Evolutionary conservation across 1,139 yeast species (phyloP).

Genomic region (Geotrichum klebahnii): DNA sequence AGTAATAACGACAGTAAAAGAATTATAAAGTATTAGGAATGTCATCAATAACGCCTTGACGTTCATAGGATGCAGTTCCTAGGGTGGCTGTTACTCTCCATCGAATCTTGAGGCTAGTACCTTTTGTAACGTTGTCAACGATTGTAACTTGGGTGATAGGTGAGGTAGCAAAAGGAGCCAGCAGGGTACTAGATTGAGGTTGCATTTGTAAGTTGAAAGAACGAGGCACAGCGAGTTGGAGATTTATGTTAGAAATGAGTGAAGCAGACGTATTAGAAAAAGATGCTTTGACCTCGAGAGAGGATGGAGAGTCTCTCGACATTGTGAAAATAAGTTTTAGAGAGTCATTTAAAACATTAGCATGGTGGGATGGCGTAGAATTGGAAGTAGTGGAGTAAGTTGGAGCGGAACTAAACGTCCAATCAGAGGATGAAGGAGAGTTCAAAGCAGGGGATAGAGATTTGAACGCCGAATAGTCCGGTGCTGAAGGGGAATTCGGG

Average conservation of each 20-base stretch:
- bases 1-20: not conserved
- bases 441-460: constrained; percentile 16
- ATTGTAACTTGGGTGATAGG: constrained; percentile 57
- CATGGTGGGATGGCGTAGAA: constrained; percentile 10
- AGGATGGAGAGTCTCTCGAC: constrained; percentile 40
- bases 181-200: constrained; percentile 60
- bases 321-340: constrained; percentile 50
- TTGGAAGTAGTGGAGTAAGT: constrained; percentile 26
- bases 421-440: constrained; percentile 13
- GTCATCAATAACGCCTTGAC: constrained; percentile 27
- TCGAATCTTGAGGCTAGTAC: constrained; percentile 54
- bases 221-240: constrained; percentile 82
- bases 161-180: constrained; percentile 50
- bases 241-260: constrained; percentile 51
- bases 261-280: constrained; percentile 46
- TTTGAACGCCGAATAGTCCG: constrained; percentile 20
- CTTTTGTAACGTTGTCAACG: constrained; percentile 50
- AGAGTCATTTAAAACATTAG: constrained; percentile 6
- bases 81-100: constrained; percentile 67
- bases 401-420: constrained; percentile 34
- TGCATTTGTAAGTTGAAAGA: constrained; percentile 58
- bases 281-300: constrained; percentile 46
- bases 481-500: constrained; percentile 13
- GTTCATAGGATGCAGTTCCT: constrained; percentile 32
- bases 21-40: constrained; percentile 5